Base-by-base conservation (phyloP, 352 stramenopile genomes). In the Phytophthora citricola region DNA sequence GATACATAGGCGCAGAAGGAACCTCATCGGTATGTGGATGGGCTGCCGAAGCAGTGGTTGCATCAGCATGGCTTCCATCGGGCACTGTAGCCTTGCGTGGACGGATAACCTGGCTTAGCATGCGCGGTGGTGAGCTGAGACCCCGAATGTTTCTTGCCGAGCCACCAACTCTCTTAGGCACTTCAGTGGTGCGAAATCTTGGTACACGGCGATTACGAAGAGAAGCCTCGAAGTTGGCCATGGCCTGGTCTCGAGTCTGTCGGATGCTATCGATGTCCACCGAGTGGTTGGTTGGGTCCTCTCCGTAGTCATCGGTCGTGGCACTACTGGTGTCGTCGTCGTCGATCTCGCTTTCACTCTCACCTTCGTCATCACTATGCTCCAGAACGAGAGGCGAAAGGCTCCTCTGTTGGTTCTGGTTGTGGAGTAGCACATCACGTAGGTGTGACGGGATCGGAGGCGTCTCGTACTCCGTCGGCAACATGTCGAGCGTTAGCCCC, bases 121-220 rank as follows among this genome's bases (percentile, higher is more conserved):
- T 85, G 22, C 72, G 72, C 17, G 76, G 76, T 10, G 79, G 79
- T 26, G 79, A 85, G 52, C 69, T 85, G n/a, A 84, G 69, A 48
- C 73, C 77, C 5, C 79, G 75, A 20, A 81, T 78, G 49, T 83
- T 73, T 45, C 75, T 77, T n/a, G 63, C 57, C 7, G 63, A 71
- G 26, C 58, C 58, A 20, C 67, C 62, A 1, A 62, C 53, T 48
- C 49, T 27, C 24, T 57, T 59, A 0, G 58, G 59, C 17, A 73
- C 69, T n/a, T 79, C 64, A 0, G 74, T 79, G 27, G 54, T 82
- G 34, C 74, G 74, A 29, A 59, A 79, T n/a, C 45, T 49, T n/a
- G 74, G 71, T 1, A 58, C 50, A 0, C 39, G 48, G 5, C 58
- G 57, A 7, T 76, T 63, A 48, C 48, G 69, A 2, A 86, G 59